phyloP scores from a whole-genome alignment of 1,139 yeast species.

The Magnusiomyces tetraspermus region DNA sequence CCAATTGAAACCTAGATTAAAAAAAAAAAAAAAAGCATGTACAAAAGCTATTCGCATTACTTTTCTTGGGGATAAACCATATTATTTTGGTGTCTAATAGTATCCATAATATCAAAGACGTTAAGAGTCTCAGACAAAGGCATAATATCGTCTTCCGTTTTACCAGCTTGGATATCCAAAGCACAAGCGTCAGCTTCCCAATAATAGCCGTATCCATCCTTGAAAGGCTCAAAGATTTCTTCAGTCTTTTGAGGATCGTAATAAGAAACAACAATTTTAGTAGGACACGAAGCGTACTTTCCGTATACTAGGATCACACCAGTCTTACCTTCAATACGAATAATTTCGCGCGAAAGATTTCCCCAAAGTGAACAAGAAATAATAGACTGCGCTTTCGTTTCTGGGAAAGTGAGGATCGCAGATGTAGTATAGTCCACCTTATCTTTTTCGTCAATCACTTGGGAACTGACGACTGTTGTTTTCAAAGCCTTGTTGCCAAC shows the following conservation, averaged over 20 bases:
- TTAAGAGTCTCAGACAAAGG: constrained; percentile 40
- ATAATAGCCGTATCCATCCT: constrained; percentile 37
- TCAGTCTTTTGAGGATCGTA: constrained; percentile 13
- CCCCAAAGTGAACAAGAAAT: constrained; percentile 26
- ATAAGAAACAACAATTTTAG: constrained; percentile 18
- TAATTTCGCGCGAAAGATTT: constrained; percentile 21
- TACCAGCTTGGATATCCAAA: constrained; percentile 29
- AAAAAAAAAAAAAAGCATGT: too few species aligned
- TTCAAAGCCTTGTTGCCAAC: constrained; percentile 25
- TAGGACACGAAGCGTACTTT: constrained; percentile 26
- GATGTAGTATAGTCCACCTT: constrained; percentile 29
- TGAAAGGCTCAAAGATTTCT: constrained; percentile 19
- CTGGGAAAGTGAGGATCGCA: constrained; percentile 25
- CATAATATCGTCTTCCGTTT: constrained; percentile 35
- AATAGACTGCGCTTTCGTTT: constrained; percentile 24
- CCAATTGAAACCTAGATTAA: too few species aligned
- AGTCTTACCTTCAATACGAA: constrained; percentile 28
- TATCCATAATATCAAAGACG: constrained; percentile 40
- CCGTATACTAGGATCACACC: constrained; percentile 29
- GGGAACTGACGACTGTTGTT: constrained; percentile 17
- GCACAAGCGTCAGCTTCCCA: constrained; percentile 43
- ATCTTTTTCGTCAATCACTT: constrained; percentile 19
- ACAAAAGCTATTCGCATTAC: too few species aligned
- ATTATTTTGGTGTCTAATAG: constrained; percentile 36
- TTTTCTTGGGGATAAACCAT: constrained; percentile 37